phyloP scores from a whole-genome alignment of 2,329 filamentous ascomycete species.

The Alternaria ethzedia region DNA sequence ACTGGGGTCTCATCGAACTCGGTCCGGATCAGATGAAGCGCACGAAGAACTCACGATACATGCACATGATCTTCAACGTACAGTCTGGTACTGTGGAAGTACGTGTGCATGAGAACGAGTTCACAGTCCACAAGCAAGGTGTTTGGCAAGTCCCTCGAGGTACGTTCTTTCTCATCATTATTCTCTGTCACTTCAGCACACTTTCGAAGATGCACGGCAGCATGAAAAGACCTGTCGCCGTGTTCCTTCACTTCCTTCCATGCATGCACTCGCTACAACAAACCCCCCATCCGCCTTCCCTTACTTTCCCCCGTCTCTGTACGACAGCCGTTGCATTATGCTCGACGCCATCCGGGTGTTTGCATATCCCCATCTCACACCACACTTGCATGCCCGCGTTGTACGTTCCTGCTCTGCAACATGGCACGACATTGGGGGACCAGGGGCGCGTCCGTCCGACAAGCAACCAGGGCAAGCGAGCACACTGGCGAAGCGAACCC shows the following conservation, averaged over 20 bases:
- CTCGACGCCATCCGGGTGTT: slow-evolving; percentile 23
- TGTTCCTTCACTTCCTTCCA: background rate
- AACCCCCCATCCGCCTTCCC: background rate
- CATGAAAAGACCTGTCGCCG: background rate
- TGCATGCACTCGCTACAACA: background rate
- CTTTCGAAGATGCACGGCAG: background rate
- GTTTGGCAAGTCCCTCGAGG: slow-evolving; percentile 95
- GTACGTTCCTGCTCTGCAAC: slow-evolving; percentile 14
- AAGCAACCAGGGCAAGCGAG: slow-evolving; percentile 25
- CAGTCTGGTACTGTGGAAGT: slow-evolving; percentile 82
- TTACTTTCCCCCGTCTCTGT: slow-evolving; percentile 18
- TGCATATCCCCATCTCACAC: slow-evolving; percentile 14
- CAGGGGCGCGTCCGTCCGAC: background rate
- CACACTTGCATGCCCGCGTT: background rate
- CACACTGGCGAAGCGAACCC: slow-evolving; percentile 2
- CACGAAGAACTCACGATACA: slow-evolving; percentile 89
- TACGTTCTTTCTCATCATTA: slow-evolving; percentile 57
- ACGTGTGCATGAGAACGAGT: slow-evolving; percentile 74
- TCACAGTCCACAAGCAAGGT: slow-evolving; percentile 85
- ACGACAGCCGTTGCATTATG: slow-evolving; percentile 41
- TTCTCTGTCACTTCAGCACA: background rate
- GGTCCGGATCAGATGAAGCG: slow-evolving; percentile 83
- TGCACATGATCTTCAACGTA: slow-evolving; percentile 97
- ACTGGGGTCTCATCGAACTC: slow-evolving; percentile 87
- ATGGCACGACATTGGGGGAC: slow-evolving; percentile 21